A percentile compares a stretch with the other conserved stretches of the same genome.
phyloP scores from a whole-genome alignment of 2,329 filamentous ascomycete genomes.

The Aspergillus sp. region DNA sequence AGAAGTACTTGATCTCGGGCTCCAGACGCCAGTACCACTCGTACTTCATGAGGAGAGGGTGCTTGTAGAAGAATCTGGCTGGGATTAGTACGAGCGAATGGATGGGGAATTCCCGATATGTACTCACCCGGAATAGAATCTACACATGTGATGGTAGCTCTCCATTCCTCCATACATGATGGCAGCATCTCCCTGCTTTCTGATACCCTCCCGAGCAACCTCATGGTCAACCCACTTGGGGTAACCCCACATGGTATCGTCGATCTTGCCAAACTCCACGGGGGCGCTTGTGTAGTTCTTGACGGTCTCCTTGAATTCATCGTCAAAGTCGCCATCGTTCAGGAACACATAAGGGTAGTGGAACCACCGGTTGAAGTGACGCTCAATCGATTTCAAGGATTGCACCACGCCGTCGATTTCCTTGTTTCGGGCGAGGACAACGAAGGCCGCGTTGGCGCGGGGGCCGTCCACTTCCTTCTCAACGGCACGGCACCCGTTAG shows the following conservation, averaged over 20 bases:
- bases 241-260: slow-evolving; percentile 88
- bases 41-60: slow-evolving; percentile 90
- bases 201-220: slow-evolving; percentile 91
- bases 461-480: slow-evolving; percentile 67
- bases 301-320: slow-evolving; percentile 85
- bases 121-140: slow-evolving; percentile 93
- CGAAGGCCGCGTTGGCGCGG: slow-evolving; percentile 90
- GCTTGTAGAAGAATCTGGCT: slow-evolving; percentile 88
- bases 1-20: slow-evolving; percentile 99
- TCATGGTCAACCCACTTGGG: slow-evolving; percentile 95
- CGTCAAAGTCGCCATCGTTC: slow-evolving; percentile 96
- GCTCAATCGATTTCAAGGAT: slow-evolving; percentile 95
- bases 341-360: slow-evolving; percentile 98
- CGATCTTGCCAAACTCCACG: slow-evolving; percentile 94
- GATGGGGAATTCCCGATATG: background rate
- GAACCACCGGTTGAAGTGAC: slow-evolving; percentile 99
- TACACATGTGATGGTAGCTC: slow-evolving; percentile 98
- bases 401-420: slow-evolving; percentile 94
- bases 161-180: slow-evolving; percentile 99
- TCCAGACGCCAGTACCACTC: slow-evolving; percentile 99
- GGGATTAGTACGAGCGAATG: slow-evolving; percentile 7
- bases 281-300: slow-evolving; percentile 82
- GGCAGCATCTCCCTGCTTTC: slow-evolving; percentile 91
- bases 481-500: slow-evolving; percentile 76
- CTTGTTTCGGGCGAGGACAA: slow-evolving; percentile 93